These are phyloP conservation scores for Beauveria caledonica DNA, from an alignment of 2,329 filamentous ascomycete genomes.

Conservation along the genomic window DNA sequence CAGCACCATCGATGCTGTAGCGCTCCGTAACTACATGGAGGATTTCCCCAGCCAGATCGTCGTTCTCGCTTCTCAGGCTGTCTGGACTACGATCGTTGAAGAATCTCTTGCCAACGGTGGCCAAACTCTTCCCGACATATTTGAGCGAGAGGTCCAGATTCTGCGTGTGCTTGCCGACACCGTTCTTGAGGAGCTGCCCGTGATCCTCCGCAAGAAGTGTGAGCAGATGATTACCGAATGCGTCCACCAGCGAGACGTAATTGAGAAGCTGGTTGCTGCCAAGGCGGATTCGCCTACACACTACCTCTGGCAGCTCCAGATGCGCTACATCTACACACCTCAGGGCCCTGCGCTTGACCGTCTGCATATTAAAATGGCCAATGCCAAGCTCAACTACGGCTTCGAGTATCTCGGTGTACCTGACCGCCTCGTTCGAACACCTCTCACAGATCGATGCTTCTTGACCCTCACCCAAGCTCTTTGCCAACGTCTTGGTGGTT, in stretches of 20 bases:
- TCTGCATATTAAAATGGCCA: constrained; percentile 91
- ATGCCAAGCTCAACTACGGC: constrained; percentile 88
- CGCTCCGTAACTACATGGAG: constrained; percentile 72
- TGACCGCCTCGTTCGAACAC: constrained; percentile 91
- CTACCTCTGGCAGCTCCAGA: constrained; percentile 89
- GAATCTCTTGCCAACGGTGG: constrained; percentile 66
- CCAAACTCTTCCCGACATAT: constrained; percentile 58
- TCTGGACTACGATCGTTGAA: constrained; percentile 86
- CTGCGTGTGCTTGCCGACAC: constrained; percentile 80
- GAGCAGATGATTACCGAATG: constrained; percentile 98
- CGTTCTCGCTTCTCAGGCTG: constrained; percentile 85
- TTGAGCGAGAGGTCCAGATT: constrained; percentile 75
- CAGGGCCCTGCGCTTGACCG: constrained; percentile 77
- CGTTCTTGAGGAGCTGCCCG: constrained; percentile 80
- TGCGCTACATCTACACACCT: constrained; percentile 86
- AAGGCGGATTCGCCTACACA: constrained; percentile 70
- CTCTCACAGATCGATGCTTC: constrained; percentile 96
- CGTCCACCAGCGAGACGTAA: constrained; percentile 91
- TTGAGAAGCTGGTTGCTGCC: constrained; percentile 72
- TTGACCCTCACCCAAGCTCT: constrained; percentile 93
- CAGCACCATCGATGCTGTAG: constrained; percentile 58
- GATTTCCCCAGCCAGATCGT: constrained; percentile 90
- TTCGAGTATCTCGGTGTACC: constrained; percentile 97
- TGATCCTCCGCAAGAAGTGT: constrained; percentile 88
- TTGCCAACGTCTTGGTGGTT: constrained; percentile 90